Conservation (phyloP, 306 rosid genomes). For the Rosa rugosa region DNA sequence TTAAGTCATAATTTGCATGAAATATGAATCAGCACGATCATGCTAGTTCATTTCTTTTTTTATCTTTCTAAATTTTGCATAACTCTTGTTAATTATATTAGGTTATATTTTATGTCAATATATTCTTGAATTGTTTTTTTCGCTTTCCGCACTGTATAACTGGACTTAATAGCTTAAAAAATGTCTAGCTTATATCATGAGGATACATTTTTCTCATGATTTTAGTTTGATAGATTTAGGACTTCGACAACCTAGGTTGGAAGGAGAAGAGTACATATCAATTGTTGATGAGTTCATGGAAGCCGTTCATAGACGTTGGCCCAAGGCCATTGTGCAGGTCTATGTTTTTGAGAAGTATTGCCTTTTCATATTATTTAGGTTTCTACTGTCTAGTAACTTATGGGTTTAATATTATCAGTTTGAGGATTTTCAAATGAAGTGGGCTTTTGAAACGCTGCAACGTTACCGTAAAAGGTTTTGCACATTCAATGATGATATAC, state of each 20-base stretch:
- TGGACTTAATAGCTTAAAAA: conserved; percentile 5
- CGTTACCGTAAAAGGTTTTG: conserved; percentile 91
- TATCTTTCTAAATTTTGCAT: background rate
- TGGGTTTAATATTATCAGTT: conserved; percentile 55
- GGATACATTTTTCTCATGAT: conserved; percentile 40
- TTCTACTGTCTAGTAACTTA: conserved; percentile 32
- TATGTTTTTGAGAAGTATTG: conserved; percentile 32
- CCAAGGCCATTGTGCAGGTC: conserved; percentile 95
- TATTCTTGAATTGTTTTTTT: background rate
- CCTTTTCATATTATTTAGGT: conserved; percentile 17
- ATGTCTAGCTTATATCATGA: conserved; percentile 24
- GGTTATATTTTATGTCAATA: background rate
- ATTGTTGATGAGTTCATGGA: conserved; percentile 98
- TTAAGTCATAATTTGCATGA: background rate
- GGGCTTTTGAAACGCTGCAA: conserved; percentile 97
- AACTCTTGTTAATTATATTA: background rate
- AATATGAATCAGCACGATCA: background rate
- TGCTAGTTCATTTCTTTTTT: background rate
- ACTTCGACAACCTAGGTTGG: conserved; percentile 95
- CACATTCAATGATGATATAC: conserved; percentile 98
- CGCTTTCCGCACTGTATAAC: background rate
- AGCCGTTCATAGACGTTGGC: conserved; percentile 95
- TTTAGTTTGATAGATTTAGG: conserved; percentile 84
- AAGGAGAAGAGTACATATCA: conserved; percentile 92
- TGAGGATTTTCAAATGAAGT: conserved; percentile 99